phyloP scores from a whole-genome alignment of 768 basidiomycete genomes.

The Naematelia encephala region DNA sequence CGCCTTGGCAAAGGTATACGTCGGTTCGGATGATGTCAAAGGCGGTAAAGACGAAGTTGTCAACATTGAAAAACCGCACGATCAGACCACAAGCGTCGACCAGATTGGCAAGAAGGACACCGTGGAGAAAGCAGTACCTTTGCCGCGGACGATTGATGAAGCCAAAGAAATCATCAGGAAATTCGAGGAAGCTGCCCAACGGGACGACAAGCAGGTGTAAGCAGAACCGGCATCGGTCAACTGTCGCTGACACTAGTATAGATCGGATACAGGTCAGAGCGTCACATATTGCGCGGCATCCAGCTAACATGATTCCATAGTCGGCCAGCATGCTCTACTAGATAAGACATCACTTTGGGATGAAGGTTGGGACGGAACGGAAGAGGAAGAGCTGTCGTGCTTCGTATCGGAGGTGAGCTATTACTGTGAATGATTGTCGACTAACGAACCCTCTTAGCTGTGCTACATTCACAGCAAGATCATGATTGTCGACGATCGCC shows the following conservation, averaged over 20 bases:
- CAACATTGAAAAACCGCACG: conserved; percentile 57
- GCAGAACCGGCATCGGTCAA: conserved; percentile 41
- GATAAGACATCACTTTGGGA: conserved; percentile 63
- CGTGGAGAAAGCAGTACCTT: conserved; percentile 61
- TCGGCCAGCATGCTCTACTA: conserved; percentile 73
- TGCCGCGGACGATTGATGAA: conserved; percentile 66
- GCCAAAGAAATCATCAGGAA: conserved; percentile 65
- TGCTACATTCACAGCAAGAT: conserved; percentile 54
- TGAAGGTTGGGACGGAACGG: conserved; percentile 79
- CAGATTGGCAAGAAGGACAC: conserved; percentile 58
- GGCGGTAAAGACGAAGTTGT: conserved; percentile 60
- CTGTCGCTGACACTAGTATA: background rate
- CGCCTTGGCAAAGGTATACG: conserved; percentile 58
- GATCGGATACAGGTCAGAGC: conserved; percentile 7
- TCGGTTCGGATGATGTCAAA: conserved; percentile 40
- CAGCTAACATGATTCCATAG: conserved; percentile 46
- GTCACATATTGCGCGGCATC: background rate
- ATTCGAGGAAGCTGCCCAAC: conserved; percentile 67
- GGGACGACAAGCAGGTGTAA: conserved; percentile 41
- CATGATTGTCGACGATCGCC: conserved; percentile 90
- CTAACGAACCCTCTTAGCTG: conserved; percentile 57
- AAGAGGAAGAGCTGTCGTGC: conserved; percentile 76
- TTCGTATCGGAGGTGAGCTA: conserved; percentile 56
- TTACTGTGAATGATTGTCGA: conserved; percentile 11
- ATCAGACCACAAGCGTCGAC: conserved; percentile 55